These are phyloP conservation scores for Globisporangium rhizosaccharum DNA, from an alignment of 352 stramenopile species.

Conservation along the genomic window DNA sequence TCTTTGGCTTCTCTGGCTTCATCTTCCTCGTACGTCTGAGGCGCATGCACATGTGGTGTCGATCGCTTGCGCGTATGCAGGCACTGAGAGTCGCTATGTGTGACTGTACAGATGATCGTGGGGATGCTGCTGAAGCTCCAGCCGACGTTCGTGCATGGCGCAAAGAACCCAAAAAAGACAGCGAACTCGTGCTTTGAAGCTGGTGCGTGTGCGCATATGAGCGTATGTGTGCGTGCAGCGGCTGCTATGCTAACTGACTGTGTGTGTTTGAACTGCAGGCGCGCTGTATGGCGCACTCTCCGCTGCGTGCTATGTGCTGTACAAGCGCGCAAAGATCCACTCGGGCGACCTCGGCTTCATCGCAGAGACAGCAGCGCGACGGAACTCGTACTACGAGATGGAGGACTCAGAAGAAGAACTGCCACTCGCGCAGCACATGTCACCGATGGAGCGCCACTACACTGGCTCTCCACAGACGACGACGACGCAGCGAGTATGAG, in stretches of 20 bases:
- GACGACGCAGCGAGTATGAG: constrained; percentile 7
- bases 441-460: constrained; percentile 31
- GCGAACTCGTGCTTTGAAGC: constrained; percentile 76
- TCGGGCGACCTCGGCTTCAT: constrained; percentile 34
- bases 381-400: constrained; percentile 48
- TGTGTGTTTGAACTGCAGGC: constrained; percentile 14
- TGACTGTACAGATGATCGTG: constrained; percentile 45
- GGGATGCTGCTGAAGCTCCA: constrained; percentile 71
- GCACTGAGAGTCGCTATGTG: constrained; percentile 5
- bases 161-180: constrained; percentile 66
- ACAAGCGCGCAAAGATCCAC: constrained; percentile 46
- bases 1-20: constrained; percentile 73
- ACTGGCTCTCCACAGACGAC: constrained; percentile 9
- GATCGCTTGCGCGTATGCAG: background rate
- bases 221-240: too few relatives aligned
- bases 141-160: constrained; percentile 61
- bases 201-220: constrained; percentile 26
- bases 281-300: constrained; percentile 50
- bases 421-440: constrained; percentile 63
- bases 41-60: background rate
- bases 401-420: constrained; percentile 72
- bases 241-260: too few relatives aligned
- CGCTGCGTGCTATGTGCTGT: constrained; percentile 47
- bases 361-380: constrained; percentile 40
- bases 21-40: constrained; percentile 56